Evolutionary conservation across 2,329 filamentous ascomycete genomes (phyloP).

Genomic region (Botrytis squamosa): DNA sequence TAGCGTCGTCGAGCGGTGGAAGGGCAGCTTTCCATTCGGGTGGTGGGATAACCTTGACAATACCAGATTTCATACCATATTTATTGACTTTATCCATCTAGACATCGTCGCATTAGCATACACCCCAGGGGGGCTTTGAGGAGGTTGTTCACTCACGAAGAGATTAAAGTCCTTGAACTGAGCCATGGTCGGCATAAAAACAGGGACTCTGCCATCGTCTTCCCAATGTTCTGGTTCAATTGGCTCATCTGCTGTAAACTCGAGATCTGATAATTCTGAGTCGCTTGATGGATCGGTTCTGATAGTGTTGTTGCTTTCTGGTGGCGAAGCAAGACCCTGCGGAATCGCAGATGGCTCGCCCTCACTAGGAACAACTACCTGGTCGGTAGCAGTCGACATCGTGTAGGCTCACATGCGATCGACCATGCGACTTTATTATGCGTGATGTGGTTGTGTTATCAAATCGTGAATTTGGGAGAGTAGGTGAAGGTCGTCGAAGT

Average conservation of each 20-base stretch:
- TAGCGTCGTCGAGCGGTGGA: conserved; percentile 74
- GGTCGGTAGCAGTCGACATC: conserved; percentile 35
- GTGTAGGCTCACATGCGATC: conserved; percentile 33
- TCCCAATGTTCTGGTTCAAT: conserved; percentile 80
- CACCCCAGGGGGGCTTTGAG: neutral
- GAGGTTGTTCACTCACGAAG: conserved; percentile 63
- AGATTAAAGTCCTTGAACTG: conserved; percentile 93
- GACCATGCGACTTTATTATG: conserved; percentile 17
- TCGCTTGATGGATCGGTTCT: conserved; percentile 57
- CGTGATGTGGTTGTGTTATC: neutral
- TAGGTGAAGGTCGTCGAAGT: conserved; percentile 16
- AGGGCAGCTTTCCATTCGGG: conserved; percentile 86
- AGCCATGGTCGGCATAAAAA: conserved; percentile 93
- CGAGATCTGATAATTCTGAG: conserved; percentile 66
- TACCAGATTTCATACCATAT: conserved; percentile 96
- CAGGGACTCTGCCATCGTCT: conserved; percentile 75
- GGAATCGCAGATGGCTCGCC: conserved; percentile 21
- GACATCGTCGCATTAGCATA: conserved; percentile 26
- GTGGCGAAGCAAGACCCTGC: conserved; percentile 56
- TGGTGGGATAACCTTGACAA: conserved; percentile 93
- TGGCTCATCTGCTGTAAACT: conserved; percentile 57
- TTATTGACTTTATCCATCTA: conserved; percentile 78
- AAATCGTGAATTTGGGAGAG: neutral
- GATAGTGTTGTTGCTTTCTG: conserved; percentile 60
- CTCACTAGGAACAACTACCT: conserved; percentile 30